Evolutionary conservation across 345 rosid species (phyloP).

Genomic region (Hypericum perforatum): DNA sequence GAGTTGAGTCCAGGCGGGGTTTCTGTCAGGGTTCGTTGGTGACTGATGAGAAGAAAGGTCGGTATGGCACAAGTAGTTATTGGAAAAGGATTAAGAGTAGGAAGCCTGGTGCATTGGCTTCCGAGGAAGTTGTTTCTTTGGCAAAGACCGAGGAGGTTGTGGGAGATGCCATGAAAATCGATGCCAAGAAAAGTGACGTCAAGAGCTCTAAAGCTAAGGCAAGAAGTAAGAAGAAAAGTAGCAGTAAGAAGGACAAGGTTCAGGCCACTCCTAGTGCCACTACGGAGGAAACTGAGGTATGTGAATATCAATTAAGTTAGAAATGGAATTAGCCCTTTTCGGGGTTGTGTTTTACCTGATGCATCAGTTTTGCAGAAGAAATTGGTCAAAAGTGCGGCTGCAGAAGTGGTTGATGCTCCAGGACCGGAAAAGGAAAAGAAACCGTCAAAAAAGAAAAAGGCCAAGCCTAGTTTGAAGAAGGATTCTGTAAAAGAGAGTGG

Average conservation of each 20-base stretch:
- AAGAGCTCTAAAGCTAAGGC: conserved; percentile 12
- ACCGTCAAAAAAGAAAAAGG: conserved; percentile 29
- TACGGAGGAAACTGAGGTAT: conserved; percentile 29
- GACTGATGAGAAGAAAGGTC: too few species aligned
- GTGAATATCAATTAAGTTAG: conserved; percentile 11
- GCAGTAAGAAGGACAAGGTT: conserved; percentile 17
- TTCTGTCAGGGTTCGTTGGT: too few species aligned
- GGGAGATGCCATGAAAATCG: too few species aligned
- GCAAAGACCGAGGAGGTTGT: too few species aligned
- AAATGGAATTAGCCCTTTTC: conserved; percentile 11
- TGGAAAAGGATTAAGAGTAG: too few species aligned
- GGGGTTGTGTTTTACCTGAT: conserved; percentile 19
- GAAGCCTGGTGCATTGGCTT: too few species aligned
- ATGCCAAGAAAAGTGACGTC: too few species aligned
- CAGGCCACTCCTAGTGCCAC: too few species aligned
- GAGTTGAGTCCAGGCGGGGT: too few species aligned
- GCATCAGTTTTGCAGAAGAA: conserved; percentile 32
- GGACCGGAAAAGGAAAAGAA: conserved; percentile 30
- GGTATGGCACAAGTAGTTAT: too few species aligned
- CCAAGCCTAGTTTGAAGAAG: conserved; percentile 21
- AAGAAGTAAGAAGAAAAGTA: conserved; percentile 18
- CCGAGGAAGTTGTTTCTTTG: too few species aligned
- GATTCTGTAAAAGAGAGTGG: conserved; percentile 24
- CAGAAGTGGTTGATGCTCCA: conserved; percentile 21
- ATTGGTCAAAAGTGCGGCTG: conserved; percentile 14